Conservation (phyloP, 1,284 basidiomycete genomes). For the Trichosporon inkin region DNA sequence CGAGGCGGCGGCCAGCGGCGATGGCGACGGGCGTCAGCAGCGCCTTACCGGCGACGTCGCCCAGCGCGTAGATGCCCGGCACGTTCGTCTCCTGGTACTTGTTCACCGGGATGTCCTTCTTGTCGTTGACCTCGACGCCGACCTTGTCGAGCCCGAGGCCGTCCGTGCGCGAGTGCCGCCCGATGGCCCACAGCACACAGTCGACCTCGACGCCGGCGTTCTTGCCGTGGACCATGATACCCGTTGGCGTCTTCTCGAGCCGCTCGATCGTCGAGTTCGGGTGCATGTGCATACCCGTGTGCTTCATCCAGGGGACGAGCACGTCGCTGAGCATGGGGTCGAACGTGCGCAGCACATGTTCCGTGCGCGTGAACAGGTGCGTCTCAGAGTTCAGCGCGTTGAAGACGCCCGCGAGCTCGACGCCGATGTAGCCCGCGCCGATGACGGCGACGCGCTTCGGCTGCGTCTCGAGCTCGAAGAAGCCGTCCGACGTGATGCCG, state of each 20-base stretch:
- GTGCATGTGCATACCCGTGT: slow-evolving; percentile 80
- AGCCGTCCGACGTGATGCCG: slow-evolving; percentile 91
- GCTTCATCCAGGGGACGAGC: slow-evolving; percentile 82
- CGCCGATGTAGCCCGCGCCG: slow-evolving; percentile 95
- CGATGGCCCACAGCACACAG: slow-evolving; percentile 89
- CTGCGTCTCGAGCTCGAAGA: slow-evolving; percentile 86
- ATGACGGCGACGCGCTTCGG: slow-evolving; percentile 90
- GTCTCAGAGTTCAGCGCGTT: slow-evolving; percentile 84
- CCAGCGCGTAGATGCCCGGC: slow-evolving; percentile 72
- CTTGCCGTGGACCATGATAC: slow-evolving; percentile 64
- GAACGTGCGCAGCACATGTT: slow-evolving; percentile 87
- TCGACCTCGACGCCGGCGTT: slow-evolving; percentile 77
- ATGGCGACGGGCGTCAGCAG: slow-evolving; percentile 97
- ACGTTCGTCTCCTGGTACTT: slow-evolving; percentile 83
- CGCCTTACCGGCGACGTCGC: slow-evolving; percentile 88
- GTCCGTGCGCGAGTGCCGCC: slow-evolving; percentile 75
- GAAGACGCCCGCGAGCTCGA: slow-evolving; percentile 87
- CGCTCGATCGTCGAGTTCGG: slow-evolving; percentile 69
- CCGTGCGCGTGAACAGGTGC: slow-evolving; percentile 83
- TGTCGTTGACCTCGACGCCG: slow-evolving; percentile 70
- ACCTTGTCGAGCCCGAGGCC: slow-evolving; percentile 71
- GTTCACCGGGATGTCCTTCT: slow-evolving; percentile 81
- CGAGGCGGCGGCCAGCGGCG: slow-evolving; percentile 82
- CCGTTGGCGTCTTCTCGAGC: slow-evolving; percentile 66
- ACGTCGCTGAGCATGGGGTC: slow-evolving; percentile 82